phyloP scores from a whole-genome alignment of 495 filamentous ascomycete genomes.

The Penicillium flavigenum region DNA sequence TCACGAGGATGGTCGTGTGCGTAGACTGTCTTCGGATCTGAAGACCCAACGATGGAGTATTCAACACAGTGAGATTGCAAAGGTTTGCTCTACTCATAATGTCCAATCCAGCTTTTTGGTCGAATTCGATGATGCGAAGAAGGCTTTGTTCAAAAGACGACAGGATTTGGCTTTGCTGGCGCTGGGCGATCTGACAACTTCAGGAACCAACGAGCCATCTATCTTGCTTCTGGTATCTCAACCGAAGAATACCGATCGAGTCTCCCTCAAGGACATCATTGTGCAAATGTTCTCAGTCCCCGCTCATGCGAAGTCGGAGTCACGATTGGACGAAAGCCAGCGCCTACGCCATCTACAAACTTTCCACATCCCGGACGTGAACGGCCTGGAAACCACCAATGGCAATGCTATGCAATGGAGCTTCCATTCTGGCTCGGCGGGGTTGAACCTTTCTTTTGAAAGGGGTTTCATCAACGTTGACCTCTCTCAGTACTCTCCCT shows the following conservation, averaged over 20 bases:
- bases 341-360: conserved; percentile 43
- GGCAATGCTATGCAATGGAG: conserved; percentile 38
- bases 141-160: conserved; percentile 42
- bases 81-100: conserved; percentile 31
- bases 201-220: conserved; percentile 37
- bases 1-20: conserved; percentile 46
- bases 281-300: conserved; percentile 48
- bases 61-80: conserved; percentile 40
- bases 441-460: conserved; percentile 44
- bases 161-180: conserved; percentile 45
- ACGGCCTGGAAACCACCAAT: conserved; percentile 28
- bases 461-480: conserved; percentile 47
- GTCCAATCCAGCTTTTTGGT: conserved; percentile 44
- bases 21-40: conserved; percentile 42
- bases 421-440: conserved; percentile 46
- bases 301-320: conserved; percentile 18
- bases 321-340: conserved; percentile 30
- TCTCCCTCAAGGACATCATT: conserved; percentile 37
- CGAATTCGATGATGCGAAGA: conserved; percentile 49
- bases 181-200: conserved; percentile 29
- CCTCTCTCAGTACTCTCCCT: conserved; percentile 46
- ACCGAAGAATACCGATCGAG: conserved; percentile 30
- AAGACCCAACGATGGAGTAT: conserved; percentile 45
- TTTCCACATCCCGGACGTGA: conserved; percentile 34
- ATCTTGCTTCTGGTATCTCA: conserved; percentile 45